Percentiles rank a stretch among this genome's conserved stretches.
These are phyloP conservation scores for Warburgia ugandensis DNA, from an alignment of 164 flowering plant species.

Conservation along the genomic window DNA sequence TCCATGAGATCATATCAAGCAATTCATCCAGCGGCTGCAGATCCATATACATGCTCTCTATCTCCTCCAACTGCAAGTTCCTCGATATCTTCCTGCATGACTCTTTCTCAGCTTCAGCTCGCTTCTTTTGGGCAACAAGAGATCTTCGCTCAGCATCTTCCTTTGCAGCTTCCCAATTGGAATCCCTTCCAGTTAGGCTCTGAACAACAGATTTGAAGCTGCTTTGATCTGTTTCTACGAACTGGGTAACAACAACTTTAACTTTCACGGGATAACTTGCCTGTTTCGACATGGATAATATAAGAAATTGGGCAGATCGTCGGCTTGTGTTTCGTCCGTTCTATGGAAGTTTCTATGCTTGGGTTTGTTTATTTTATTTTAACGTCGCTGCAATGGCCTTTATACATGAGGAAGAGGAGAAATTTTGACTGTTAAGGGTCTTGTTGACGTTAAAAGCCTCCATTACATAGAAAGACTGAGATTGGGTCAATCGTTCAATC, in stretches of 20 bases:
- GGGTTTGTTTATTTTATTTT: too few relatives aligned
- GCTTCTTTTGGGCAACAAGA: background rate
- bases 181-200: constrained; percentile 56
- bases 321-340: too few relatives aligned
- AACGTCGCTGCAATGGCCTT: too few relatives aligned
- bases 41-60: constrained; percentile 1
- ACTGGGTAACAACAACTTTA: constrained; percentile 38
- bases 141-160: background rate
- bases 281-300: too few relatives aligned
- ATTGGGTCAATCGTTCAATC: too few relatives aligned
- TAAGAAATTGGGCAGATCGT: too few relatives aligned
- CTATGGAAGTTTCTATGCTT: too few relatives aligned
- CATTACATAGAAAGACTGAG: too few relatives aligned
- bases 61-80: background rate
- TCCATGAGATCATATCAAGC: too few relatives aligned
- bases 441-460: too few relatives aligned
- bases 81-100: background rate
- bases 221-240: constrained; percentile 35
- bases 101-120: background rate
- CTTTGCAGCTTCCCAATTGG: constrained; percentile 7
- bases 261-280: constrained; percentile 26
- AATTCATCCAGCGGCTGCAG: constrained; percentile 1
- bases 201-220: constrained; percentile 71
- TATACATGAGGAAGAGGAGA: too few relatives aligned
- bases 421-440: too few relatives aligned